Evolutionary conservation across 495 filamentous ascomycete genomes (phyloP), one percentile per base, ranked within the genome.

Genomic region (Penicillium bialowiezense): DNA sequence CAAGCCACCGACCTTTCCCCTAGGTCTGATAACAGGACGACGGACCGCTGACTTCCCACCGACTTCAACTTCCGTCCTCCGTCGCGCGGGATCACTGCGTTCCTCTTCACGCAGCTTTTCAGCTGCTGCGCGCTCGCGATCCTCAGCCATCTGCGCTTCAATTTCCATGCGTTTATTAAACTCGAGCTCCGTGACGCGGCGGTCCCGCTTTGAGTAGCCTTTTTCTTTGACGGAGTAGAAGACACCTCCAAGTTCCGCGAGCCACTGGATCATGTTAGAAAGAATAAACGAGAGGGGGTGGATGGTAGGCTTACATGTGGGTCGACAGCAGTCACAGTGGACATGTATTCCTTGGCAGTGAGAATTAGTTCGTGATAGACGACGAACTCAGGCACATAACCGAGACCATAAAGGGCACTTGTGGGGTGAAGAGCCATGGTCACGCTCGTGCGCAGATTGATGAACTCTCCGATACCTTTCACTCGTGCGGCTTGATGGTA

Each of bases 221-320:
- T 99, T 99, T 72, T 97, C 92, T 70, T 96, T 97, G 63, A 97
- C 82, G 10, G 87, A 91, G 72, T 97, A 99, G 70, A 97, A 99
- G 19, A 99, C 95, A n/a, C 91, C 95, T 17, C 95, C 95, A 17
- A 99, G 79, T 60, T 99, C 93, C 13, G 95, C 95, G 56, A 99
- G 83, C 95, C 95, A 99, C 75, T 80, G 48, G 9, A 29, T 32
- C 55, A 39, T 50, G 32, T 24, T 32, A 19, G 26, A 21, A 29
- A 10, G 33, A 26, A 18, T 5, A 43, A 21, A 20, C 21, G n/a
- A 29, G 23, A 43, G 34, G 15, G 18, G 36, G 8, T 28, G 26
- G 18, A 15, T 7, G 21, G 17, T 1, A 10, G 13, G 67, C 74
- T 73, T 73, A 79, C 77, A 59, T 95, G 90, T 40, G 95, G 92